Conservation (phyloP, 352 stramenopile genomes). For the Phytophthora fragariaefolia region DNA sequence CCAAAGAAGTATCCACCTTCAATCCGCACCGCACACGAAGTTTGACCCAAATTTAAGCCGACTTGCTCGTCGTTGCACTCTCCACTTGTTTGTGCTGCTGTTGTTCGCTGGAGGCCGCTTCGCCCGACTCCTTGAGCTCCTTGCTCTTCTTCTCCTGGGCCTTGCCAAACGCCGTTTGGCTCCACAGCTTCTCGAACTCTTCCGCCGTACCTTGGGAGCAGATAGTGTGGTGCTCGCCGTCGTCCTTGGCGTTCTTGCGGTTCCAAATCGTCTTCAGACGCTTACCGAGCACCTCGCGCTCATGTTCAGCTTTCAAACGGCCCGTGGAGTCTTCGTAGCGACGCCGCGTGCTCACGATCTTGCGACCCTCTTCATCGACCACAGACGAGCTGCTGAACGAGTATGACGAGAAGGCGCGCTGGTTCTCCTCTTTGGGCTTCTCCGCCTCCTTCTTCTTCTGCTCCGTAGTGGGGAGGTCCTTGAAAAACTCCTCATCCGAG, state of each 20-base stretch:
- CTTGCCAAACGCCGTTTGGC: conserved; percentile 72
- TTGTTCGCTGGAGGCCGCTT: conserved; percentile 18
- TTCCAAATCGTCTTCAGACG: conserved; percentile 83
- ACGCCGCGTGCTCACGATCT: conserved; percentile 71
- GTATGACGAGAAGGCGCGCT: conserved; percentile 77
- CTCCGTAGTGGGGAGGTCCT: conserved; percentile 60
- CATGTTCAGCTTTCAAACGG: conserved; percentile 82
- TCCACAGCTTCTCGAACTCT: conserved; percentile 82
- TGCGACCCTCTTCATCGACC: conserved; percentile 68
- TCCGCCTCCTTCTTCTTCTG: conserved; percentile 37
- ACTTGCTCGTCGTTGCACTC: conserved; percentile 21
- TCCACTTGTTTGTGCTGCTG: conserved; percentile 30
- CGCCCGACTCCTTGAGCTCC: conserved; percentile 54
- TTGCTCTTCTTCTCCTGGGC: conserved; percentile 67
- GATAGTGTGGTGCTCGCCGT: conserved; percentile 70
- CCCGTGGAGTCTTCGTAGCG: conserved; percentile 87
- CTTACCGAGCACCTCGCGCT: conserved; percentile 71
- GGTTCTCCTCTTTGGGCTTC: conserved; percentile 38
- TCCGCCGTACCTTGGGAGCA: conserved; percentile 61
- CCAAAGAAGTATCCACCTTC: too few species aligned
- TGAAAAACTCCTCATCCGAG: conserved; percentile 85
- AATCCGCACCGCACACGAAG: conserved; percentile 7
- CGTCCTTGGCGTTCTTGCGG: conserved; percentile 64
- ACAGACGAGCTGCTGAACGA: conserved; percentile 80
- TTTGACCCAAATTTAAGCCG: conserved; percentile 9